These are phyloP conservation scores for Drechslera avenae DNA, from an alignment of 2,329 filamentous ascomycete species.

Conservation along the genomic window DNA sequence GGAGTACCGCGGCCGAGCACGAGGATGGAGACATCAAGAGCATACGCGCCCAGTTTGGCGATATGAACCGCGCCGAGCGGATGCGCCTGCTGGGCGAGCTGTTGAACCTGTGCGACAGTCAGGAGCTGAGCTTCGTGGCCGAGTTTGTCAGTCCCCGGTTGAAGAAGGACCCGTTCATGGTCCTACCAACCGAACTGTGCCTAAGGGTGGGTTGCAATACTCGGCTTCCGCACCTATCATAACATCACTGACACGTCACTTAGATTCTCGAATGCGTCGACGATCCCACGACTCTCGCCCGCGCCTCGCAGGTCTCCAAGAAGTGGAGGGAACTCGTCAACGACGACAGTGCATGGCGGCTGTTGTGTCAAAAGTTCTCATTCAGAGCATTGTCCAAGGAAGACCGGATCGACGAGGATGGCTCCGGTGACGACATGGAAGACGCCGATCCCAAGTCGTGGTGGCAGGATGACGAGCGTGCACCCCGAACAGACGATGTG, in stretches of 20 bases:
- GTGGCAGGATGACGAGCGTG: conserved; percentile 33
- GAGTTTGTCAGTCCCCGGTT: conserved; percentile 92
- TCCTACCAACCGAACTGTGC: conserved; percentile 90
- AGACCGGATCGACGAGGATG: conserved; percentile 36
- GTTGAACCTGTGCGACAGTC: conserved; percentile 91
- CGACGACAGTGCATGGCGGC: conserved; percentile 98
- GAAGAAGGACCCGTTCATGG: conserved; percentile 95
- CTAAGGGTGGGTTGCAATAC: conserved; percentile 68
- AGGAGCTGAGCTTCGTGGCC: conserved; percentile 93
- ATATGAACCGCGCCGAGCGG: conserved; percentile 74
- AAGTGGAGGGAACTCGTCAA: conserved; percentile 92
- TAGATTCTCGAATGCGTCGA: conserved; percentile 96
- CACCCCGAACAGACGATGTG: conserved; percentile 35
- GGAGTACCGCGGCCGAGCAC: conserved; percentile 77
- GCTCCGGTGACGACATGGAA: conserved; percentile 36
- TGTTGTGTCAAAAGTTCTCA: conserved; percentile 93
- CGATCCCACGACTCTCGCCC: conserved; percentile 89
- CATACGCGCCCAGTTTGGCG: conserved; percentile 78
- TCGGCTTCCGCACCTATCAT: not conserved
- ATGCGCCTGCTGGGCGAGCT: conserved; percentile 85
- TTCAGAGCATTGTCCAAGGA: conserved; percentile 67
- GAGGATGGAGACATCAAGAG: conserved; percentile 84
- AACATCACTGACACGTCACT: conserved; percentile 21
- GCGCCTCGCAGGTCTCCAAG: conserved; percentile 93
- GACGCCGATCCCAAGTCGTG: conserved; percentile 31